Conservation (phyloP, 257 asterid species). For the Parsonsia alboflavescens region DNA sequence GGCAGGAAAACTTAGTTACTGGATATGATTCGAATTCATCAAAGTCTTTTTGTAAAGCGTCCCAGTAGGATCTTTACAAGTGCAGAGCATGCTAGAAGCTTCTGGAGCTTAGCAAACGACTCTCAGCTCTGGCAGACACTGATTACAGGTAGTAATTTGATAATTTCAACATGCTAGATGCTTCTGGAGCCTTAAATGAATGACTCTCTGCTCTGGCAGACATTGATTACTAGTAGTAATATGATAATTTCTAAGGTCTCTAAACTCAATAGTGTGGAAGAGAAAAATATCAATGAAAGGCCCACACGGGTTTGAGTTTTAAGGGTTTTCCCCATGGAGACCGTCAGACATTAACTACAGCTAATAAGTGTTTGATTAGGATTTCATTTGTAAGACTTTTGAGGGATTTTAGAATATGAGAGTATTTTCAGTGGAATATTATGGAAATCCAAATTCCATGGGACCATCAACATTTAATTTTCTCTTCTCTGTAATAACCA, state of each 20-base stretch:
- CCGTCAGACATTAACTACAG: constrained; percentile 4
- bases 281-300: neutral
- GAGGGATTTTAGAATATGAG: neutral
- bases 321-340: constrained; percentile 11
- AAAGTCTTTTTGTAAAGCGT: no score
- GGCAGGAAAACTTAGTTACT: no score
- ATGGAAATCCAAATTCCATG: neutral
- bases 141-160: neutral
- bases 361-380: neutral
- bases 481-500: neutral
- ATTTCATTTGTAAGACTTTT: neutral
- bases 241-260: neutral
- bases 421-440: neutral
- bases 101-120: no score
- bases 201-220: neutral
- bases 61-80: no score
- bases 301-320: constrained; percentile 28
- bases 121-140: no score
- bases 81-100: no score
- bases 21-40: no score
- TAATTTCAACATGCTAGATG: neutral
- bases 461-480: neutral
- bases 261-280: neutral
- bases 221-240: neutral
- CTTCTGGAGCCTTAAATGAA: neutral